A percentile compares a stretch with the other conserved stretches of the same genome.
phyloP scores from a whole-genome alignment of 2,329 filamentous ascomycete species.

The Sclerotinia sclerotiorum region DNA sequence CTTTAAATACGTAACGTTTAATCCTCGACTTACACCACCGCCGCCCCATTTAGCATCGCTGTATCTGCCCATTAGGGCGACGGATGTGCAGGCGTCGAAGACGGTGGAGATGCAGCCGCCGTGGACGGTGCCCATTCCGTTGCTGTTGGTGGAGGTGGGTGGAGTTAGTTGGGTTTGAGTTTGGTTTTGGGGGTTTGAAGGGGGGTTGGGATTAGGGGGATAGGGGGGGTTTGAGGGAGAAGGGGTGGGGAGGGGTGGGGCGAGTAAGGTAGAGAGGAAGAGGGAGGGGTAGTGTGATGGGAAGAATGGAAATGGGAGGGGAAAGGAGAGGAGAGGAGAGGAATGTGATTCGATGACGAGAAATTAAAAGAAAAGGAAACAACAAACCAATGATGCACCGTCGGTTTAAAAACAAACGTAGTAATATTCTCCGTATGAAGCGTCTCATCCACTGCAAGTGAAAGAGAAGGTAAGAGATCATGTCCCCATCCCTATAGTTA shows the following conservation, averaged over 20 bases:
- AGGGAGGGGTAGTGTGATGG: too few relatives aligned
- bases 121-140: neutral
- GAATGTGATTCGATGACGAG: too few relatives aligned
- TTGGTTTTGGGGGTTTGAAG: too few relatives aligned
- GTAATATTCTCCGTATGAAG: neutral
- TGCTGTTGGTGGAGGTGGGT: neutral
- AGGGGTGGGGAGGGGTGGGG: too few relatives aligned
- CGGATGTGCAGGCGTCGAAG: slow-evolving; percentile 3
- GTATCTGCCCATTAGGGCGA: neutral
- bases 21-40: neutral
- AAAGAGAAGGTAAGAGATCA: neutral
- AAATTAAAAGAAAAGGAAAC: neutral
- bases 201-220: too few relatives aligned
- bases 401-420: slow-evolving; percentile 7
- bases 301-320: neutral
- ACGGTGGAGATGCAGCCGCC: slow-evolving; percentile 10
- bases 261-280: too few relatives aligned
- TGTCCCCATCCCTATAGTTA: neutral
- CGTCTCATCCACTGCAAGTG: neutral
- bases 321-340: neutral
- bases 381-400: slow-evolving; percentile 6
- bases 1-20: neutral
- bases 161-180: neutral
- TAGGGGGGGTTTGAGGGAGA: too few relatives aligned
- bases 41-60: neutral